Evolutionary conservation across 208 protist genomes (phyloP).

Genomic region (Giardia duodenalis): DNA sequence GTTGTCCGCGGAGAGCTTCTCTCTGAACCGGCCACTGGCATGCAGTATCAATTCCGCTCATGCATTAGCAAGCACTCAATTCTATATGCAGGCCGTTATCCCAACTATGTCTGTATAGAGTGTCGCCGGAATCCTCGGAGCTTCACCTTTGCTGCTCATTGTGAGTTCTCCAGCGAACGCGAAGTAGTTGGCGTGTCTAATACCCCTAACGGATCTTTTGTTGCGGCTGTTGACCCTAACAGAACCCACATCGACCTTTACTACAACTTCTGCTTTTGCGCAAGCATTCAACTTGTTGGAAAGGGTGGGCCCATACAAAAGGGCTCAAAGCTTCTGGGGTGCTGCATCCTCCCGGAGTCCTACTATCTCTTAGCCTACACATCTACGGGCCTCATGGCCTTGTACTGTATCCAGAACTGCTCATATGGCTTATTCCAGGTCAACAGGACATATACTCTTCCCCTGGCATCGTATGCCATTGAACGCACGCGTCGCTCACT

Average conservation of each 20-base stretch:
- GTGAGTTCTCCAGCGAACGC: background rate
- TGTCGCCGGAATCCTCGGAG: background rate
- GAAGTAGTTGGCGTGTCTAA: background rate
- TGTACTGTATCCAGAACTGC: background rate
- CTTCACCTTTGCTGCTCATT: background rate
- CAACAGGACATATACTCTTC: background rate
- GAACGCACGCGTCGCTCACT: background rate
- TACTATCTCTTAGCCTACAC: background rate
- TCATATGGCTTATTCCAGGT: background rate
- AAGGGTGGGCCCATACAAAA: background rate
- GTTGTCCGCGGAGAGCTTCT: background rate
- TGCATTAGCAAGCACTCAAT: background rate
- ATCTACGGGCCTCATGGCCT: background rate
- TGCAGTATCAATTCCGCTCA: conserved; percentile 1
- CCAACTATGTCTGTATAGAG: background rate
- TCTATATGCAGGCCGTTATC: background rate
- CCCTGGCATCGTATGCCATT: background rate
- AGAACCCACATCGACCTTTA: background rate
- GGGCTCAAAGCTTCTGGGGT: background rate
- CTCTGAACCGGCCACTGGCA: background rate
- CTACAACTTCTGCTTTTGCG: background rate
- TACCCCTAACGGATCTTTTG: background rate
- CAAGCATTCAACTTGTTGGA: background rate
- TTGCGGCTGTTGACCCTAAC: background rate
- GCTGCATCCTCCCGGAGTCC: background rate